A percentile compares a stretch with the other conserved stretches of the same genome.
Conservation (phyloP, 169 alveolate species). For the Perkinsus marinus region DNA sequence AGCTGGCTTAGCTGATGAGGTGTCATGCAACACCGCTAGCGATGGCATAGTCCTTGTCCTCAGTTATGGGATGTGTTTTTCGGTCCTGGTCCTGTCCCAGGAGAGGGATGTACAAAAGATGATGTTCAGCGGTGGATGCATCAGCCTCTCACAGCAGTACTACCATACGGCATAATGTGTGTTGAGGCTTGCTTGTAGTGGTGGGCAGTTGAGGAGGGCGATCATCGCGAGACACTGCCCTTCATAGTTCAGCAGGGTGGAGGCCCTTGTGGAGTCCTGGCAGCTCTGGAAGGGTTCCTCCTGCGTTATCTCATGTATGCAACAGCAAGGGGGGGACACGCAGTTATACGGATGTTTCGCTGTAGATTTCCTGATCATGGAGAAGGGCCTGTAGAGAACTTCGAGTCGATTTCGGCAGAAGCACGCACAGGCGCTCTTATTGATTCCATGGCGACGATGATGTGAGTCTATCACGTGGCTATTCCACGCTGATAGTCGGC, state of each 20-base stretch:
- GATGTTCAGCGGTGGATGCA: not conserved
- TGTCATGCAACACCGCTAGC: not conserved
- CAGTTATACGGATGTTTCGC: not conserved
- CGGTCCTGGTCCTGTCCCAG: not conserved
- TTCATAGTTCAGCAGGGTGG: slow-evolving; percentile 22
- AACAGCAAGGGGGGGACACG: not conserved
- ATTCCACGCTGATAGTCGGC: not conserved
- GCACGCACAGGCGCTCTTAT: not conserved
- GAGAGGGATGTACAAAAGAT: not conserved
- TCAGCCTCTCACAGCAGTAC: not conserved
- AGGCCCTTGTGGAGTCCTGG: slow-evolving; percentile 29
- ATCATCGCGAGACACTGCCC: not conserved
- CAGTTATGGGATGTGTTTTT: not conserved
- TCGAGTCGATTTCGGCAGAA: not conserved
- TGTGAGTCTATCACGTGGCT: not conserved
- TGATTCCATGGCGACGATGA: not conserved
- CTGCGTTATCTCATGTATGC: slow-evolving; percentile 7
- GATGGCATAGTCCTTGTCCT: not conserved
- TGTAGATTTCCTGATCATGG: not conserved
- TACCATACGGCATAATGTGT: not conserved
- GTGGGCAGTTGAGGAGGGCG: not conserved
- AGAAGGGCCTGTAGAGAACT: not conserved
- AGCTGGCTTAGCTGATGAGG: not conserved
- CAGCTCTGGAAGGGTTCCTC: slow-evolving; percentile 14
- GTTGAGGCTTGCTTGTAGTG: not conserved